These are phyloP conservation scores for Lodderomyces elongisporus DNA, from an alignment of 1,139 yeast genomes.

Conservation along the genomic window DNA sequence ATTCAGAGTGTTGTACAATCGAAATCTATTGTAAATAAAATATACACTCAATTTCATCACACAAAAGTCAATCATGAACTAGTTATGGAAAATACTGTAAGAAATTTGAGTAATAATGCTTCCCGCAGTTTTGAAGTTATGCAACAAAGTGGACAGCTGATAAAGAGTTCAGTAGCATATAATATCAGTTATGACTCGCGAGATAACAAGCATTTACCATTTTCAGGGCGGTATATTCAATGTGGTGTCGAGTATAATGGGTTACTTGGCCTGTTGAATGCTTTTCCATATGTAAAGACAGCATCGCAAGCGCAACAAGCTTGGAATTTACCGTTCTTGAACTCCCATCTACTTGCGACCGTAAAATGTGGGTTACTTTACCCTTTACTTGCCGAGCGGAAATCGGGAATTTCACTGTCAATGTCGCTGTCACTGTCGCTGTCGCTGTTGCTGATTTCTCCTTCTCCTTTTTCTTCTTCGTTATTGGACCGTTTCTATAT, in stretches of 20 bases:
- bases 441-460: no score
- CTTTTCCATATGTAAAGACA: conserved; percentile 38
- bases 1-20: conserved; percentile 54
- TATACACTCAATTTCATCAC: conserved; percentile 29
- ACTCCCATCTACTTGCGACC: conserved; percentile 37
- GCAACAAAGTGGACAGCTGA: conserved; percentile 53
- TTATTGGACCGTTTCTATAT: conserved; percentile 57
- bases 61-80: conserved; percentile 47
- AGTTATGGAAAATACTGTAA: conserved; percentile 58
- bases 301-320: conserved; percentile 48
- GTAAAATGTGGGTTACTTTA: conserved; percentile 50
- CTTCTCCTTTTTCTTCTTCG: conserved; percentile 17
- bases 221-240: conserved; percentile 51
- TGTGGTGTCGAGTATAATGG: conserved; percentile 58
- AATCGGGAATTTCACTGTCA: not conserved
- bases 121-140: conserved; percentile 32
- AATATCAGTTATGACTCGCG: conserved; percentile 53
- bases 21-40: conserved; percentile 54
- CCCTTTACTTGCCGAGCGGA: conserved; percentile 22
- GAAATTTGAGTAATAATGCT: conserved; percentile 49
- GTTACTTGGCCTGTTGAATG: conserved; percentile 21
- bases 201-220: conserved; percentile 51
- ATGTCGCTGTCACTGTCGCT: no score
- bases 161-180: conserved; percentile 55
- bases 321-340: conserved; percentile 12